These are phyloP conservation scores for Blastobotrys chiropterorum DNA, from an alignment of 805 yeast genomes.

Conservation along the genomic window DNA sequence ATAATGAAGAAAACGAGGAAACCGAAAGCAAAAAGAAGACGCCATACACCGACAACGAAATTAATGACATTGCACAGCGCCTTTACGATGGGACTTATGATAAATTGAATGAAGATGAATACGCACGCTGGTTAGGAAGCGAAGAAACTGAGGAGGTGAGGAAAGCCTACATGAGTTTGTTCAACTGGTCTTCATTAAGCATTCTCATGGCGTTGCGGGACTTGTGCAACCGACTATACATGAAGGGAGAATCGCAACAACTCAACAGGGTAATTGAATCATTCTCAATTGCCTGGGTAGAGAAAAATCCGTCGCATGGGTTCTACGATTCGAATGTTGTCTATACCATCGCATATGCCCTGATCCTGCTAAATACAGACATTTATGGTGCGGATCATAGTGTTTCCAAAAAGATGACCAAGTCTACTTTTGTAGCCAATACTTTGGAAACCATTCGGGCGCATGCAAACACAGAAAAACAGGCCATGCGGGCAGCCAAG, in stretches of 20 bases:
- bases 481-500: background rate
- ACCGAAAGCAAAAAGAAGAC: background rate
- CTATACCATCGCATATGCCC: conserved; percentile 65
- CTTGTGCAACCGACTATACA: conserved; percentile 60
- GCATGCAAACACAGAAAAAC: conserved; percentile 5
- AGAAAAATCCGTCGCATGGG: conserved; percentile 40
- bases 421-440: conserved; percentile 44
- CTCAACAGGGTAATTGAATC: conserved; percentile 67
- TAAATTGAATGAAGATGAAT: conserved; percentile 33
- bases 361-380: conserved; percentile 71
- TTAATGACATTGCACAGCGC: conserved; percentile 6
- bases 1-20: background rate
- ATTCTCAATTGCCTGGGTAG: conserved; percentile 59
- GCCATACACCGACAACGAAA: background rate
- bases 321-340: conserved; percentile 51
- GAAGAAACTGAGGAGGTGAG: conserved; percentile 28
- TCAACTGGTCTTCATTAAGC: conserved; percentile 42
- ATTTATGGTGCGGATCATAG: conserved; percentile 49
- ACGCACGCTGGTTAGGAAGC: conserved; percentile 38
- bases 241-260: conserved; percentile 78
- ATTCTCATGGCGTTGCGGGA: conserved; percentile 51
- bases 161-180: conserved; percentile 33
- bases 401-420: conserved; percentile 30
- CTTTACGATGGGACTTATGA: conserved; percentile 14
- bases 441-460: conserved; percentile 41